A percentile compares a stretch with the other conserved stretches of the same genome.
phyloP scores from a whole-genome alignment of 1,139 yeast genomes.

The Pichia sp. region DNA sequence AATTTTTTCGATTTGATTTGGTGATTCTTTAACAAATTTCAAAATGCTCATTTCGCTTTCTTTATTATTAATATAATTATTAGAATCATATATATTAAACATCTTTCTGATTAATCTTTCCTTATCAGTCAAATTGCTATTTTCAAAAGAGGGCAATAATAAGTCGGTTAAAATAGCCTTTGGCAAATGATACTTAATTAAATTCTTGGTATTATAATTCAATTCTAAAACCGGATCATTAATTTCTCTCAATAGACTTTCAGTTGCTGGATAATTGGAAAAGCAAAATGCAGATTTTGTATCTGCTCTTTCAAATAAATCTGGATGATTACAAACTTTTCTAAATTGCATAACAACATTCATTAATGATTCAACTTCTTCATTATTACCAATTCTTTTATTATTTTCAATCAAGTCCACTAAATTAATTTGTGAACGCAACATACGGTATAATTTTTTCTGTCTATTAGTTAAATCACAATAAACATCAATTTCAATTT shows the following conservation, averaged over 20 bases:
- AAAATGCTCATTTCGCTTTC: slow-evolving; percentile 25
- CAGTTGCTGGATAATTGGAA: slow-evolving; percentile 69
- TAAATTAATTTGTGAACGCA: slow-evolving; percentile 83
- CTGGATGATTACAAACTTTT: slow-evolving; percentile 98
- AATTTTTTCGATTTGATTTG: slow-evolving; percentile 39
- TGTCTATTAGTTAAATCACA: slow-evolving; percentile 92
- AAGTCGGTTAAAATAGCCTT: slow-evolving; percentile 62
- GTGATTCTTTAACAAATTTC: slow-evolving; percentile 47
- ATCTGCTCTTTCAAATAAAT: slow-evolving; percentile 93
- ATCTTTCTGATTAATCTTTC: slow-evolving; percentile 34
- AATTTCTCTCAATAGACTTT: slow-evolving; percentile 62
- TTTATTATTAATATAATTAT: slow-evolving; percentile 18
- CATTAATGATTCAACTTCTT: slow-evolving; percentile 67
- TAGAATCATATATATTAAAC: slow-evolving; percentile 39
- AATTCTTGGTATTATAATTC: slow-evolving; percentile 58
- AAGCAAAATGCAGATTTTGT: slow-evolving; percentile 79
- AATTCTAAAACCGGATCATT: slow-evolving; percentile 43
- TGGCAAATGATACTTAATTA: slow-evolving; percentile 57
- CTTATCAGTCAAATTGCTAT: slow-evolving; percentile 41
- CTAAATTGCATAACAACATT: slow-evolving; percentile 98
- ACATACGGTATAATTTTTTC: slow-evolving; percentile 75
- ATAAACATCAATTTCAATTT: slow-evolving; percentile 88
- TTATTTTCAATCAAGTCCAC: slow-evolving; percentile 73
- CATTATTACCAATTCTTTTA: slow-evolving; percentile 40
- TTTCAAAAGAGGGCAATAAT: slow-evolving; percentile 47